These are phyloP conservation scores for Incumbomyces lentus DNA, from an alignment of 2,329 filamentous ascomycete species.

Conservation along the genomic window DNA sequence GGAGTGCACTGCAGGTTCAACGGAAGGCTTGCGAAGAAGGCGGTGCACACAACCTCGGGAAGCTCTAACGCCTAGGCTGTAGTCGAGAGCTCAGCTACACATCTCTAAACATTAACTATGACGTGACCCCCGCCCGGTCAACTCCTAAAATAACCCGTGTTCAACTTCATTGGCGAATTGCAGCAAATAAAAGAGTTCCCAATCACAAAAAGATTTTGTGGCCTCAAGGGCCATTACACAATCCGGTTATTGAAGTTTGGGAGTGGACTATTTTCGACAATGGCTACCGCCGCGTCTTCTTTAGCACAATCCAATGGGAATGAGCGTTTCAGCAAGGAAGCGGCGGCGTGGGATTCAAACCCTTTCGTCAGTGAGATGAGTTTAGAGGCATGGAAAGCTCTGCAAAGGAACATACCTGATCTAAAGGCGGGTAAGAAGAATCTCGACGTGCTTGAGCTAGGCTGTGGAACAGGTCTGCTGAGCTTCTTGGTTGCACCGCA, in stretches of 20 bases:
- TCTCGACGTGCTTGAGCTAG: constrained; percentile 45
- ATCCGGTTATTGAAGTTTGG: background rate
- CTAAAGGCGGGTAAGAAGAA: constrained; percentile 21
- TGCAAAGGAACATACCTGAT: constrained; percentile 31
- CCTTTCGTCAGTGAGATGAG: constrained; percentile 39
- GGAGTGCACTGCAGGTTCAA: no score
- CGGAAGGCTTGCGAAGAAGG: no score
- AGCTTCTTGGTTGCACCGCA: constrained; percentile 41
- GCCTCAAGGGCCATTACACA: background rate
- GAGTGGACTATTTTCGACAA: background rate
- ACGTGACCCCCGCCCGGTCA: no score
- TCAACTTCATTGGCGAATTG: no score
- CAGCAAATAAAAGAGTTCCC: no score
- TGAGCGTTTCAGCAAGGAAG: constrained; percentile 46
- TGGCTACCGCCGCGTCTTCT: constrained; percentile 18
- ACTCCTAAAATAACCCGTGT: no score
- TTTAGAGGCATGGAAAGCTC: constrained; percentile 35
- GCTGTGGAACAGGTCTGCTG: constrained; percentile 47
- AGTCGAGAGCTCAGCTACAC: no score
- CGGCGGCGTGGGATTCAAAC: constrained; percentile 45
- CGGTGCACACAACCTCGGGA: no score
- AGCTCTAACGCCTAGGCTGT: no score
- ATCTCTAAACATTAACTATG: no score
- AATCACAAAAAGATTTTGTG: no score
- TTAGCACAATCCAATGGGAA: constrained; percentile 22